A percentile compares a stretch with the other conserved stretches of the same genome.
These are phyloP conservation scores for Aureobasidium sp. DNA, from an alignment of 2,329 filamentous ascomycete genomes.

Conservation along the genomic window DNA sequence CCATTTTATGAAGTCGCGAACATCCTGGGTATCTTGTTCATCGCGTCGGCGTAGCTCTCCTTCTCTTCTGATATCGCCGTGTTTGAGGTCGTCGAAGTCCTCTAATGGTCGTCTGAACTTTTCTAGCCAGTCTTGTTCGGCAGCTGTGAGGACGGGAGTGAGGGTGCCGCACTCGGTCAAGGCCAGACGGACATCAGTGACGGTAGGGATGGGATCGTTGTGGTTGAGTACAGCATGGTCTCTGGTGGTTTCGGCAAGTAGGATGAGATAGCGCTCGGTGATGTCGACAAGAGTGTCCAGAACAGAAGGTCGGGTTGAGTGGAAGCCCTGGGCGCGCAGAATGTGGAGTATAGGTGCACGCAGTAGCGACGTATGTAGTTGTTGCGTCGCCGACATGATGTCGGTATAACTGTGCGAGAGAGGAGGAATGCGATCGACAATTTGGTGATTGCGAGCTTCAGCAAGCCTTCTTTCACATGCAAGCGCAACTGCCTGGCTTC, in stretches of 20 bases:
- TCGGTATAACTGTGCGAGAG: not conserved
- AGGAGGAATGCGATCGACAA: not conserved
- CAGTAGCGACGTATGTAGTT: constrained; percentile 66
- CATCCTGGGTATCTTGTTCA: constrained; percentile 68
- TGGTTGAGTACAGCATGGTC: constrained; percentile 63
- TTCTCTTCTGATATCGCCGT: constrained; percentile 25
- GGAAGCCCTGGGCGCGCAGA: constrained; percentile 83
- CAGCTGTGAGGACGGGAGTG: constrained; percentile 54
- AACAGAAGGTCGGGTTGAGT: constrained; percentile 69
- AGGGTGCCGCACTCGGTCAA: constrained; percentile 73
- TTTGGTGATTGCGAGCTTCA: not conserved
- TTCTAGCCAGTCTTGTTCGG: constrained; percentile 59
- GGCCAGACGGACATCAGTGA: constrained; percentile 78
- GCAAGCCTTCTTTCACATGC: constrained; percentile 7
- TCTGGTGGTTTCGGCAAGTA: constrained; percentile 65
- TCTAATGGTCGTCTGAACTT: constrained; percentile 35
- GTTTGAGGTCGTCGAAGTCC: constrained; percentile 30
- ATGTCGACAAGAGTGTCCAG: constrained; percentile 85
- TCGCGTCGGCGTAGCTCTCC: constrained; percentile 38
- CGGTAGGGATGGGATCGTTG: constrained; percentile 51
- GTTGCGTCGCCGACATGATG: constrained; percentile 16
- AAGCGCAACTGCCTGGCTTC: not conserved
- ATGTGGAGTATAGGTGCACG: constrained; percentile 85
- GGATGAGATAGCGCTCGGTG: constrained; percentile 67
- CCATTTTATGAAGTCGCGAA: constrained; percentile 74